These are phyloP conservation scores for Allium cepa DNA, from an alignment of 106 monocot genomes.

Conservation along the genomic window DNA sequence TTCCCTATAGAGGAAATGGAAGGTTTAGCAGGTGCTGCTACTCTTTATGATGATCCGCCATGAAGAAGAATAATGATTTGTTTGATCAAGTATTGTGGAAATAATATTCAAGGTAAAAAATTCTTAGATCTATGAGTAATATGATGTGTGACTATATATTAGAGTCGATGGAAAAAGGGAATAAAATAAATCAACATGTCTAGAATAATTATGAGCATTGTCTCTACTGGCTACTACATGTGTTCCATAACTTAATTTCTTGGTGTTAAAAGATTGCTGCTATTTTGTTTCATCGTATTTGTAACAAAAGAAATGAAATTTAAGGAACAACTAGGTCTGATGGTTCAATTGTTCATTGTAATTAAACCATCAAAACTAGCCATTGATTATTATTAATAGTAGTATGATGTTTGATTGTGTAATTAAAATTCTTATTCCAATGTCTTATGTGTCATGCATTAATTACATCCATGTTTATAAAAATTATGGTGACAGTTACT, in stretches of 20 bases:
- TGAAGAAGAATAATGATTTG: slow-evolving; percentile 1
- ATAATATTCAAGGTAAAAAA: neutral
- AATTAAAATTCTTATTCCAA: no score
- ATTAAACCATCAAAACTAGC: no score
- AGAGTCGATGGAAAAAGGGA: neutral
- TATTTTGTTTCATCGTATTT: no score
- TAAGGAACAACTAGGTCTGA: no score
- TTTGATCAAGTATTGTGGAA: neutral
- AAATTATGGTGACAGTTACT: neutral
- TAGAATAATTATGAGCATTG: neutral
- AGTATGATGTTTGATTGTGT: no score
- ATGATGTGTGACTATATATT: no score
- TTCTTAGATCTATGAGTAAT: no score
- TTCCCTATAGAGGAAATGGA: neutral
- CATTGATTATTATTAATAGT: no score
- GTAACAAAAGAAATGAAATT: no score
- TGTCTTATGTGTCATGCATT: no score
- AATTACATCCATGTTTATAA: neutral
- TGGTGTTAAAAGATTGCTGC: no score
- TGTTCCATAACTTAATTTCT: neutral
- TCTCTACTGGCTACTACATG: neutral
- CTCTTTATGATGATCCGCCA: neutral
- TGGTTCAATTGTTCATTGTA: no score
- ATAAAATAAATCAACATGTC: neutral
- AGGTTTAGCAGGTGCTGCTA: neutral